Evolutionary conservation across 192 early-diverging fungal species (phyloP).

Genomic region (Coemansia sp.): DNA sequence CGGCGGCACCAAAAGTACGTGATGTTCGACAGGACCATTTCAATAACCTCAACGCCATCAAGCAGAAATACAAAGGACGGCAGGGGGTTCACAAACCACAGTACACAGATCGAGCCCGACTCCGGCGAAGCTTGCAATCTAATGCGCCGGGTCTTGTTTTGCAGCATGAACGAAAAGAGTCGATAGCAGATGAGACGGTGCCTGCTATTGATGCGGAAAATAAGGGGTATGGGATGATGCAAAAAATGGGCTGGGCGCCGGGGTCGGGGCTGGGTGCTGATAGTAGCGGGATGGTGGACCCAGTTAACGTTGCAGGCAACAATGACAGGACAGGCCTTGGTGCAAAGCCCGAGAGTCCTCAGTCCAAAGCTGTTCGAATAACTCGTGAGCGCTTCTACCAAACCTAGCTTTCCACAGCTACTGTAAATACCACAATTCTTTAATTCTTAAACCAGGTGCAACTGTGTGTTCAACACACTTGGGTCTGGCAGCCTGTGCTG

Average conservation of each 20-base stretch:
- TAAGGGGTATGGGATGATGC: constrained; percentile 33
- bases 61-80: constrained; percentile 15
- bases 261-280: constrained; percentile 44
- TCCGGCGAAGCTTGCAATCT: constrained; percentile 17
- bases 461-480: too few species aligned
- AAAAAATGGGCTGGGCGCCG: constrained; percentile 46
- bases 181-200: not conserved
- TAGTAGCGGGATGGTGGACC: constrained; percentile 22
- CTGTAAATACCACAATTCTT: too few species aligned
- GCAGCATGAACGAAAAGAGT: not conserved
- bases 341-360: constrained; percentile 12
- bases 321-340: constrained; percentile 29
- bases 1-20: not conserved
- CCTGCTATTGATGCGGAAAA: constrained; percentile 20
- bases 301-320: constrained; percentile 28
- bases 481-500: too few species aligned
- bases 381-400: constrained; percentile 33
- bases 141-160: not conserved
- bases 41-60: constrained; percentile 26
- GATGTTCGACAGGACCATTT: constrained; percentile 19
- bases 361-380: constrained; percentile 17
- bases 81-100: constrained; percentile 1
- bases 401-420: not conserved
- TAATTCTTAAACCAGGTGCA: too few species aligned
- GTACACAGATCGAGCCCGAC: constrained; percentile 33